phyloP scores from a whole-genome alignment of 768 basidiomycete genomes.

The Termitomyces titanicus region DNA sequence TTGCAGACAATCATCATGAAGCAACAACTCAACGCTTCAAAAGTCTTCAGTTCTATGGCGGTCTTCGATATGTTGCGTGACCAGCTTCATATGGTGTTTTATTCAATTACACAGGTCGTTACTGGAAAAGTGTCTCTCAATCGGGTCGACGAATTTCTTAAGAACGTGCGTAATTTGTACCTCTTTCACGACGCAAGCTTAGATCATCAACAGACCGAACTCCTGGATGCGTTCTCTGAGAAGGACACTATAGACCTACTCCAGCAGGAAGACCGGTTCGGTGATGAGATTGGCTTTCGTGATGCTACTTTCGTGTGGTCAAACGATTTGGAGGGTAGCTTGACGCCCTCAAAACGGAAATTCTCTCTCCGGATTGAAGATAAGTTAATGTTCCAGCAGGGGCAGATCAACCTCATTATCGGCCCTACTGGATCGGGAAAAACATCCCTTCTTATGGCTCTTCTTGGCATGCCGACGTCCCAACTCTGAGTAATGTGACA shows the following conservation, averaged over 20 bases:
- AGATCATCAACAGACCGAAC: slow-evolving; percentile 34
- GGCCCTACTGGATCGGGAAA: slow-evolving; percentile 63
- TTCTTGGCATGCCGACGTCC: slow-evolving; percentile 33
- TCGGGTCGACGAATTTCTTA: slow-evolving; percentile 42
- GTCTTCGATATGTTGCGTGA: slow-evolving; percentile 62
- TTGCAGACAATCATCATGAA: slow-evolving; percentile 36
- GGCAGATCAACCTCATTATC: slow-evolving; percentile 52
- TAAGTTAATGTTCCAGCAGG: slow-evolving; percentile 52
- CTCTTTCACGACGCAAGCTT: not conserved
- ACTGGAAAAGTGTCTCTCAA: slow-evolving; percentile 63
- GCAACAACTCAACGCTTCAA: slow-evolving; percentile 35
- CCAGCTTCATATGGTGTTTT: slow-evolving; percentile 39
- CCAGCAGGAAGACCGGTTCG: slow-evolving; percentile 6
- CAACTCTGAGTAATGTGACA: not conserved
- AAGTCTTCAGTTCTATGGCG: slow-evolving; percentile 50
- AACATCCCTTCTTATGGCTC: slow-evolving; percentile 63
- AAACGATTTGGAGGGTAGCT: slow-evolving; percentile 23
- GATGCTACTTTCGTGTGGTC: slow-evolving; percentile 59
- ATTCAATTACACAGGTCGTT: slow-evolving; percentile 19
- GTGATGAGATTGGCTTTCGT: slow-evolving; percentile 44
- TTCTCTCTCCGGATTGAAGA: slow-evolving; percentile 50
- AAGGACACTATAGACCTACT: slow-evolving; percentile 15
- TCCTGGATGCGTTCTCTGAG: slow-evolving; percentile 38
- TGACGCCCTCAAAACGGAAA: slow-evolving; percentile 40
- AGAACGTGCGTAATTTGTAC: slow-evolving; percentile 24